Conservation (phyloP, 139 green algal species). For the Auxenochlorella pyrenoidosa region DNA sequence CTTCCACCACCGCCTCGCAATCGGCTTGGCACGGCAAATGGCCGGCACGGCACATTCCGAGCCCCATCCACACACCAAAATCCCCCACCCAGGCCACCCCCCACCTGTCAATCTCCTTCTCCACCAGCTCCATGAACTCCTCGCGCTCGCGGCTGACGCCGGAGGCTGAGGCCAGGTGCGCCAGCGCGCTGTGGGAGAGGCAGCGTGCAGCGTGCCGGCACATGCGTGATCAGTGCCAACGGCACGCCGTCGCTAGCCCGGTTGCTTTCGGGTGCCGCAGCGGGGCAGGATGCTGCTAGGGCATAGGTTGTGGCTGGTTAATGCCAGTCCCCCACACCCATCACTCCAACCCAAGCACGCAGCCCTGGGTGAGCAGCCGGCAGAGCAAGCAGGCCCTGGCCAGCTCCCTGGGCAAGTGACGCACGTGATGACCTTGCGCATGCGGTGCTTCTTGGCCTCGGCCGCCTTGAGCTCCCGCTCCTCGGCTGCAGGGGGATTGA, state of each 20-base stretch:
- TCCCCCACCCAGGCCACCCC: neutral
- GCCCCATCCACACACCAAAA: too few species aligned
- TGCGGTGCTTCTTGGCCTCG: constrained; percentile 60
- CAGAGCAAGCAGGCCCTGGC: neutral
- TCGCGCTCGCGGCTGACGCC: constrained; percentile 81
- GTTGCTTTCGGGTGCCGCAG: too few species aligned
- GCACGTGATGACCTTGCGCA: constrained; percentile 66
- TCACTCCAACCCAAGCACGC: too few species aligned
- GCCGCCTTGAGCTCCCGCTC: constrained; percentile 60
- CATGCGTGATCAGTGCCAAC: too few species aligned
- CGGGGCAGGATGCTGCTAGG: too few species aligned
- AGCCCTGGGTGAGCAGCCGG: too few species aligned
- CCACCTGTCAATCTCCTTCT: constrained; percentile 71
- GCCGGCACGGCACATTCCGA: too few species aligned
- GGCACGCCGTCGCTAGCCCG: too few species aligned
- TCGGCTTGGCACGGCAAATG: too few species aligned
- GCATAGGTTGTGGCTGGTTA: too few species aligned
- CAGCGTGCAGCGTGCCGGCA: neutral
- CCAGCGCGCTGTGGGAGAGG: constrained; percentile 37
- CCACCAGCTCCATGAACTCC: constrained; percentile 88
- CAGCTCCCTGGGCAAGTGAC: neutral
- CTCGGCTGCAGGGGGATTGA: constrained; percentile 37
- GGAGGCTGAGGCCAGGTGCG: constrained; percentile 54
- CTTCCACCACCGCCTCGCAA: too few species aligned
- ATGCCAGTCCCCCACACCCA: too few species aligned